Conservation (phyloP, 257 asterid species). For the Avicennia marina region DNA sequence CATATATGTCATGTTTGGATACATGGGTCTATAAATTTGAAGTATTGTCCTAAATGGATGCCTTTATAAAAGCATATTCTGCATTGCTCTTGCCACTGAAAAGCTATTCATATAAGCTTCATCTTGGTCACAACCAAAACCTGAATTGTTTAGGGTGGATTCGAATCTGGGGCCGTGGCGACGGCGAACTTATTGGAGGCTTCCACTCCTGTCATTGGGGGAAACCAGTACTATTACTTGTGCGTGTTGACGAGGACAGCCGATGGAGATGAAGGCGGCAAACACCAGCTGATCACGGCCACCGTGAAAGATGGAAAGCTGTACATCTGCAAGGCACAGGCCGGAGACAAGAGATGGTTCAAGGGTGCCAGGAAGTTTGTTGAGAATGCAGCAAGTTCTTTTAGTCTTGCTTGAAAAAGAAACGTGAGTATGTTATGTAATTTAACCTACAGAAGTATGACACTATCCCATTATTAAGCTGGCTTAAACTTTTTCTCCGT, state of each 20-base stretch:
- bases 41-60: not conserved
- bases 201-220: constrained; percentile 44
- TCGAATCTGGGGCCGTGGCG: constrained; percentile 74
- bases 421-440: constrained; percentile 9
- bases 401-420: constrained; percentile 69
- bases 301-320: constrained; percentile 70
- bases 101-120: no score
- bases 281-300: constrained; percentile 71
- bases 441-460: constrained; percentile 14
- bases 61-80: no score
- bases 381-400: constrained; percentile 66
- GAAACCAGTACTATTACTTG: constrained; percentile 51
- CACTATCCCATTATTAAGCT: no score
- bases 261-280: constrained; percentile 88
- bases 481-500: no score
- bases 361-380: constrained; percentile 84
- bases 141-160: constrained; percentile 59
- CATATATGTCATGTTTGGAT: not conserved
- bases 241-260: constrained; percentile 87
- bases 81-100: no score
- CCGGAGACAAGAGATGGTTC: constrained; percentile 99
- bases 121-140: no score
- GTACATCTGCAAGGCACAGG: constrained; percentile 91
- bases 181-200: constrained; percentile 77
- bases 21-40: not conserved